phyloP scores from a whole-genome alignment of 441 rosid species.

The Breynia disticha region DNA sequence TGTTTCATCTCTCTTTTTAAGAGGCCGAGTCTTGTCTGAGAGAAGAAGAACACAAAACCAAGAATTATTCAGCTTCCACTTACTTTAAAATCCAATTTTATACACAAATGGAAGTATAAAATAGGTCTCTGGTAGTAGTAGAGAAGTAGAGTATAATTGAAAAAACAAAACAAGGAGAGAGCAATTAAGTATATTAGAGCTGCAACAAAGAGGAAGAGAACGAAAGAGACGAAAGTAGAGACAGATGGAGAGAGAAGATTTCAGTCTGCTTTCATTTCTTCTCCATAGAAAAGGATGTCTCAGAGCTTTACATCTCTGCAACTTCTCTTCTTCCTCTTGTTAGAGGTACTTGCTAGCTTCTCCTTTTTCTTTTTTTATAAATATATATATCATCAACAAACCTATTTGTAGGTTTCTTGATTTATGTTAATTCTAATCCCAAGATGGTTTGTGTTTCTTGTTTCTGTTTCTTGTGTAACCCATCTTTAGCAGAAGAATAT shows the following conservation, averaged over 20 bases:
- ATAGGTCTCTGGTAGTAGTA: no score
- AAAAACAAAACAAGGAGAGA: no score
- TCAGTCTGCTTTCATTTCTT: constrained; percentile 34
- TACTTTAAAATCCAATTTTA: no score
- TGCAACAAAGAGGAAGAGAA: constrained; percentile 23
- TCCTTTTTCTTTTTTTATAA: not conserved
- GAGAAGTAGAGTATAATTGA: no score
- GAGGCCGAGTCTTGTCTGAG: no score
- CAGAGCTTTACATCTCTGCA: constrained; percentile 34
- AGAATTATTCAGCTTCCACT: no score
- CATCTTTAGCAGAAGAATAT: constrained; percentile 15
- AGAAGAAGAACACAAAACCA: no score
- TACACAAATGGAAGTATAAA: no score
- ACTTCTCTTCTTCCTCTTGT: constrained; percentile 10
- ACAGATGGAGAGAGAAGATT: constrained; percentile 11
- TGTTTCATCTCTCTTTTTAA: constrained; percentile 15
- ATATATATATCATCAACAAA: no score
- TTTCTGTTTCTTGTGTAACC: constrained; percentile 7
- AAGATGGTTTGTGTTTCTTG: not conserved
- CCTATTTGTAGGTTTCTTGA: not conserved
- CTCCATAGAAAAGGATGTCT: constrained; percentile 42
- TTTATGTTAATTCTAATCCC: not conserved
- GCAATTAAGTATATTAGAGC: no score
- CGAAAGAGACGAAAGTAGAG: constrained; percentile 34
- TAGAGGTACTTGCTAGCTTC: constrained; percentile 26